These are phyloP conservation scores for Collariella sp. DNA, from an alignment of 495 filamentous ascomycete genomes.

Conservation along the genomic window DNA sequence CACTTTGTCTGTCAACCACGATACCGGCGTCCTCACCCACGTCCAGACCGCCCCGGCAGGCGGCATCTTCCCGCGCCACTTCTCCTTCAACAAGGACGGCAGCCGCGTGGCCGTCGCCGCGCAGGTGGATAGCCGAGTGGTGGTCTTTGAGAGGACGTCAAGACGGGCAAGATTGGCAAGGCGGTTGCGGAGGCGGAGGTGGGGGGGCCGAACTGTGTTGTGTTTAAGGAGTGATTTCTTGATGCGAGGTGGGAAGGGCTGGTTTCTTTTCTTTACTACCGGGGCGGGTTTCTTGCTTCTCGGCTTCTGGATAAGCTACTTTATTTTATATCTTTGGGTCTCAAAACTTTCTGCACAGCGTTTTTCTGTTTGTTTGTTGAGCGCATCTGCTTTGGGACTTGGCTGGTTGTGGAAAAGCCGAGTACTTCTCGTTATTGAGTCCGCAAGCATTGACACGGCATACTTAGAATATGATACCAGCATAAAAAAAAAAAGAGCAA, in stretches of 20 bases:
- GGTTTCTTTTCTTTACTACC: background rate
- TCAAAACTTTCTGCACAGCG: background rate
- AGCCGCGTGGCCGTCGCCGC: conserved; percentile 54
- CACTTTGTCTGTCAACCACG: conserved; percentile 37
- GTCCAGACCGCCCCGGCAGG: conserved; percentile 46
- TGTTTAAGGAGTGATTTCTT: conserved; percentile 47
- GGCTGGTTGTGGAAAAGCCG: no score
- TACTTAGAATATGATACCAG: no score
- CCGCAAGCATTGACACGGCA: no score
- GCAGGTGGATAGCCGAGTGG: conserved; percentile 50
- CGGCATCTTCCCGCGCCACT: conserved; percentile 54
- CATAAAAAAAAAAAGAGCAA: no score
- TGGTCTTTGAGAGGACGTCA: conserved; percentile 47
- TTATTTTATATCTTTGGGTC: background rate
- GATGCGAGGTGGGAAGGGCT: background rate
- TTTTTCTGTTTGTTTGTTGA: background rate
- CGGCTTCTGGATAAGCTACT: no score
- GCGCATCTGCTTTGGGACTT: no score
- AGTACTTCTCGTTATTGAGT: no score
- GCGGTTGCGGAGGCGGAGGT: conserved; percentile 41
- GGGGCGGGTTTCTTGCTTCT: no score
- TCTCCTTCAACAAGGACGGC: conserved; percentile 56
- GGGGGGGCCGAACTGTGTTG: conserved; percentile 49
- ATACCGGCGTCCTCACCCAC: conserved; percentile 43
- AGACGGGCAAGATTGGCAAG: conserved; percentile 48